phyloP scores from a whole-genome alignment of 768 basidiomycete genomes.

The Hirschioporus abietinus region DNA sequence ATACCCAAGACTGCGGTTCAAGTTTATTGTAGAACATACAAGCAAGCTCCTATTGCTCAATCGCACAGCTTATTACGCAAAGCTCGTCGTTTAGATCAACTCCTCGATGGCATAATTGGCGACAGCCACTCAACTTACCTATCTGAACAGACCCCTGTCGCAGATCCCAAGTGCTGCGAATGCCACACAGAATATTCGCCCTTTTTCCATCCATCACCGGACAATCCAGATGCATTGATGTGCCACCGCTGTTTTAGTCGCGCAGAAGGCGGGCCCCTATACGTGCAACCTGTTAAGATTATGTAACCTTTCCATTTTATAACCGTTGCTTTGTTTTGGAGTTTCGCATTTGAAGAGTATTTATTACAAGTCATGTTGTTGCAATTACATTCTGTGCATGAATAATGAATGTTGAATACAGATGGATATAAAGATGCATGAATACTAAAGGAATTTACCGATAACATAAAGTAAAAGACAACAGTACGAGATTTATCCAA shows the following conservation, averaged over 20 bases:
- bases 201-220: slow-evolving; percentile 50
- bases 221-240: neutral
- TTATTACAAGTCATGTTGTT: slow-evolving; percentile 4
- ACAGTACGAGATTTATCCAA: neutral
- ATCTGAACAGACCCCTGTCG: slow-evolving; percentile 15
- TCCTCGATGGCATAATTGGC: slow-evolving; percentile 44
- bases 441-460: slow-evolving; percentile 1
- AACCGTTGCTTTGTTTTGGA: neutral
- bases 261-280: neutral
- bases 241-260: slow-evolving; percentile 1
- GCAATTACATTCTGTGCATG: slow-evolving; percentile 1
- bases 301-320: neutral
- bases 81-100: slow-evolving; percentile 74
- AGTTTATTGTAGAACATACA: slow-evolving; percentile 80
- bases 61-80: slow-evolving; percentile 87
- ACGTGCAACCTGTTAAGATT: neutral
- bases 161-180: slow-evolving; percentile 42
- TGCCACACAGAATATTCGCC: slow-evolving; percentile 74
- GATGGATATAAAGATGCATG: slow-evolving; percentile 2
- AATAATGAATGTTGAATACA: slow-evolving; percentile 2
- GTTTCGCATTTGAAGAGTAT: neutral
- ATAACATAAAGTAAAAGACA: neutral
- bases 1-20: slow-evolving; percentile 78
- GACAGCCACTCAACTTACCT: slow-evolving; percentile 22
- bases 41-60: slow-evolving; percentile 64